Evolutionary conservation across 495 filamentous ascomycete species (phyloP).

Genomic region (Astrocystis sublimbata): DNA sequence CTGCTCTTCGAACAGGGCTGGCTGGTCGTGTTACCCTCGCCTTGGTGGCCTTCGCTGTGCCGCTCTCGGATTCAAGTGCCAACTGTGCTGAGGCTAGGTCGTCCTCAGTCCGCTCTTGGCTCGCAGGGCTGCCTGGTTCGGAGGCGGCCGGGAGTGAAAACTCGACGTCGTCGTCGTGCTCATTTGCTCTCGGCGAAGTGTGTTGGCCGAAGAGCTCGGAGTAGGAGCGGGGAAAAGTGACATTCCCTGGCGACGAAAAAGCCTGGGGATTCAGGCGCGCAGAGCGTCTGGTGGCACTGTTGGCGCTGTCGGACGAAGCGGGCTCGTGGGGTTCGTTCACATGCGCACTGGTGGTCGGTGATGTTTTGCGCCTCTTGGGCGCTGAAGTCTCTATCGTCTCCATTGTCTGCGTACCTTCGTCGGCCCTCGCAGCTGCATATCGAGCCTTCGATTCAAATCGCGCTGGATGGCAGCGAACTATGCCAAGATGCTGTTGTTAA

Average conservation of each 20-base stretch:
- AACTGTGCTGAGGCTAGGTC: not conserved
- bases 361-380: conserved; percentile 65
- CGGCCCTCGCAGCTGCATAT: not conserved
- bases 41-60: not conserved
- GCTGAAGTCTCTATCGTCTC: conserved; percentile 55
- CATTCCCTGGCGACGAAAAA: conserved; percentile 65
- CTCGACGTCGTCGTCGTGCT: conserved; percentile 28
- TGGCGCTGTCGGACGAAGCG: conserved; percentile 30
- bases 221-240: conserved; percentile 64
- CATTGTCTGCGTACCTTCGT: not conserved
- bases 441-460: not conserved
- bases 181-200: conserved; percentile 35
- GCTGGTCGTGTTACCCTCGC: conserved; percentile 6
- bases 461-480: not conserved
- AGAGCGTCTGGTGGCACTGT: conserved; percentile 21
- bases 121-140: conserved; percentile 8
- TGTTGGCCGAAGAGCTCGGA: conserved; percentile 58
- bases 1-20: conserved; percentile 23
- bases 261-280: conserved; percentile 49
- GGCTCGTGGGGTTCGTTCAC: conserved; percentile 19
- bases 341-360: conserved; percentile 38
- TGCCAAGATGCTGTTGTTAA: not conserved
- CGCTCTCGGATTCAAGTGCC: conserved; percentile 8
- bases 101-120: conserved; percentile 5
- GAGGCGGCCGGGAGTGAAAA: conserved; percentile 23